phyloP scores from a whole-genome alignment of 2,329 filamentous ascomycete species.

The Exophiala lecanii-corni region DNA sequence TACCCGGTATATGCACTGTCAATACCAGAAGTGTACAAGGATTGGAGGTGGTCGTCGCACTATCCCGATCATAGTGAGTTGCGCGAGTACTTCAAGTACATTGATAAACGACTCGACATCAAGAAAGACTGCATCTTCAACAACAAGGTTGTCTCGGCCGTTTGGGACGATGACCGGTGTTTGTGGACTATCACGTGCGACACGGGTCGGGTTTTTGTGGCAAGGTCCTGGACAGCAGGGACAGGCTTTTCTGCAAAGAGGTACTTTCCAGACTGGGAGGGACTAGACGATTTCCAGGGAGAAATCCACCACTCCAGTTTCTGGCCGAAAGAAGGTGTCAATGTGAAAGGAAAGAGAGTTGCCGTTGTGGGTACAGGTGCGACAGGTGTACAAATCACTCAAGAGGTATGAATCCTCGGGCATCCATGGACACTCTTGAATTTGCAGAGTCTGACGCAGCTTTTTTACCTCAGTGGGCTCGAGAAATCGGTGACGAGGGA shows the following conservation, averaged over 20 bases:
- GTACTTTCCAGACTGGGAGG: slow-evolving; percentile 58
- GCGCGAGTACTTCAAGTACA: slow-evolving; percentile 14
- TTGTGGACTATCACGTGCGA: slow-evolving; percentile 42
- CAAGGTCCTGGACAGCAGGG: slow-evolving; percentile 15
- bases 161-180: slow-evolving; percentile 33
- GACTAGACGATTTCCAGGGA: slow-evolving; percentile 57
- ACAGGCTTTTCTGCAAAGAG: slow-evolving; percentile 52
- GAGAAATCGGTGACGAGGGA: slow-evolving; percentile 47
- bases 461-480: slow-evolving; percentile 6
- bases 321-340: slow-evolving; percentile 53
- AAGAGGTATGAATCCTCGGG: slow-evolving; percentile 42
- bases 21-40: slow-evolving; percentile 44
- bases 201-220: slow-evolving; percentile 29
- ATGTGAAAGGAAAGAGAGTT: slow-evolving; percentile 57
- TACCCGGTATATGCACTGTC: slow-evolving; percentile 51
- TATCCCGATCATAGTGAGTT: slow-evolving; percentile 18
- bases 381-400: slow-evolving; percentile 59
- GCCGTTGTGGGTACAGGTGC: slow-evolving; percentile 62
- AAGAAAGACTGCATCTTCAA: slow-evolving; percentile 35
- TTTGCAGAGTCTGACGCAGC: not conserved
- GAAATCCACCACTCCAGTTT: slow-evolving; percentile 55
- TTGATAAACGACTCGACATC: slow-evolving; percentile 23
- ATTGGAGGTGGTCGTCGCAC: slow-evolving; percentile 20
- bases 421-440: no score
- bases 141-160: slow-evolving; percentile 33